These are phyloP conservation scores for Pelomyxa schiedti DNA, from an alignment of 78 protist genomes.

Conservation along the genomic window DNA sequence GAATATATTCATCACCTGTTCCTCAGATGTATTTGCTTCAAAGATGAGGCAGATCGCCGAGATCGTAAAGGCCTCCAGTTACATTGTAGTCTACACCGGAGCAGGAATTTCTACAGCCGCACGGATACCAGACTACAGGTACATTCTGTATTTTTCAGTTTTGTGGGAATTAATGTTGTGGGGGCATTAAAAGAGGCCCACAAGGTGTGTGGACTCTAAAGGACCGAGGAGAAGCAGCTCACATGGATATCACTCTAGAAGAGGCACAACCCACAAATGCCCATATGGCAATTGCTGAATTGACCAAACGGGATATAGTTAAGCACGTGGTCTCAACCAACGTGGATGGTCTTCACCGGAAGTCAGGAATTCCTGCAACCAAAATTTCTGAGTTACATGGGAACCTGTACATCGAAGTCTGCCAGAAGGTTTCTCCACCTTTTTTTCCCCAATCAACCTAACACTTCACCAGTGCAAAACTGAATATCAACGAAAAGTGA, in stretches of 20 bases:
- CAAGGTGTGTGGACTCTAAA: constrained; percentile 33
- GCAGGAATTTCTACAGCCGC: constrained; percentile 43
- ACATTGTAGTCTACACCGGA: background rate
- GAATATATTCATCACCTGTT: too few species aligned
- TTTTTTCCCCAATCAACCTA: too few species aligned
- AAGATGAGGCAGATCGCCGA: too few species aligned
- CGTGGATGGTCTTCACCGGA: constrained; percentile 22
- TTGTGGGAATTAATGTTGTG: too few species aligned
- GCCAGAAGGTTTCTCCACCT: too few species aligned
- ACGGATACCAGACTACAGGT: constrained; percentile 41
- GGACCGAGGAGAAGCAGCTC: too few species aligned
- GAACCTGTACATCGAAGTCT: constrained; percentile 16
- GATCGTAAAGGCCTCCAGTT: too few species aligned
- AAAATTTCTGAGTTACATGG: constrained; percentile 31
- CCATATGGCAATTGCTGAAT: constrained; percentile 26
- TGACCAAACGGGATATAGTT: background rate
- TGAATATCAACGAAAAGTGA: background rate
- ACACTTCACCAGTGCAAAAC: background rate
- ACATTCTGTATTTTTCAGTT: too few species aligned
- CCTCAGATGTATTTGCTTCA: too few species aligned
- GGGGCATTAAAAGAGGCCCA: too few species aligned
- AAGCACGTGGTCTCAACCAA: constrained; percentile 10
- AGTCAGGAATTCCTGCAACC: constrained; percentile 3
- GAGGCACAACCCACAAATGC: background rate
- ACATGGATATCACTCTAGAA: too few species aligned